Percentiles rank a stretch among this genome's conserved stretches.
Conservation (phyloP, 2,329 filamentous ascomycete genomes). For the Penicillium sp. region DNA sequence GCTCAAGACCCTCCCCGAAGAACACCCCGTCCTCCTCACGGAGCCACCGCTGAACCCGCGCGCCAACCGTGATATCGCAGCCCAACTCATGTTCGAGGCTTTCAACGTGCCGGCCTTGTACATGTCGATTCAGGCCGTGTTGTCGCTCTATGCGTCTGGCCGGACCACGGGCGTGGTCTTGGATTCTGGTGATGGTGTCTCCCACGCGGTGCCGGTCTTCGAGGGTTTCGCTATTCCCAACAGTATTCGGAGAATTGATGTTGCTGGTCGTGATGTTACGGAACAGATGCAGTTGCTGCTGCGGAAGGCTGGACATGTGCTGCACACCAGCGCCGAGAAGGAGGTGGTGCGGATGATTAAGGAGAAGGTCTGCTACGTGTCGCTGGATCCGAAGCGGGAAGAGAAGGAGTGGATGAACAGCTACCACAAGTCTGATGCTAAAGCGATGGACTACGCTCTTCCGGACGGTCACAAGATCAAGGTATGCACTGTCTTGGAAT, state of each 20-base stretch:
- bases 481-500: slow-evolving; percentile 48
- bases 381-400: slow-evolving; percentile 84
- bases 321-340: slow-evolving; percentile 98
- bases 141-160: slow-evolving; percentile 92
- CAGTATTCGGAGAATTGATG: slow-evolving; percentile 92
- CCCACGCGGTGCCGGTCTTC: slow-evolving; percentile 94
- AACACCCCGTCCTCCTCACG: slow-evolving; percentile 95
- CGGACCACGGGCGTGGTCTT: slow-evolving; percentile 94
- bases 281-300: slow-evolving; percentile 89
- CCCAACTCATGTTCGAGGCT: slow-evolving; percentile 96
- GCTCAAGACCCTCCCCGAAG: slow-evolving; percentile 93
- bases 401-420: slow-evolving; percentile 86
- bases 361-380: slow-evolving; percentile 89
- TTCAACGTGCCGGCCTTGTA: slow-evolving; percentile 97
- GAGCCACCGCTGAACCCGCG: slow-evolving; percentile 94
- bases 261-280: slow-evolving; percentile 92
- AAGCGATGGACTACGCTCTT: slow-evolving; percentile 80
- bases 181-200: slow-evolving; percentile 93
- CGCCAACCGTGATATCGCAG: slow-evolving; percentile 91
- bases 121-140: slow-evolving; percentile 93
- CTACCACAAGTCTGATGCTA: slow-evolving; percentile 71
- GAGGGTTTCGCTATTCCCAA: slow-evolving; percentile 96
- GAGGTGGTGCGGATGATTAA: slow-evolving; percentile 98
- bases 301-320: slow-evolving; percentile 87
- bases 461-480: slow-evolving; percentile 93